Evolutionary conservation across 176 grass and related monocot genomes (phyloP).

Genomic region (Stipa capillata): DNA sequence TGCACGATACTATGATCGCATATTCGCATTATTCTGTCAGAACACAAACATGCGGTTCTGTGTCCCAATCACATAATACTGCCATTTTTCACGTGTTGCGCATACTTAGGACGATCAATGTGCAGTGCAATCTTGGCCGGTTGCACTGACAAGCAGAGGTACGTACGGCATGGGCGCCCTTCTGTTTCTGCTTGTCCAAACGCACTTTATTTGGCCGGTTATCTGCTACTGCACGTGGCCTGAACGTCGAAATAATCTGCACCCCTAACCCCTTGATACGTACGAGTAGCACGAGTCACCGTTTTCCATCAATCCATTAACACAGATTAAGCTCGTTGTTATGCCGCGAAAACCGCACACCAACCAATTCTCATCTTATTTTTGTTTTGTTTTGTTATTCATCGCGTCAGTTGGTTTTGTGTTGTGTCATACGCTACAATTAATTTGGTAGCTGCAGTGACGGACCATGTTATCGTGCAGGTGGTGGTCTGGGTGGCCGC

Average conservation of each 20-base stretch:
- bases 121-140: background rate
- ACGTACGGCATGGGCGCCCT: too few species aligned
- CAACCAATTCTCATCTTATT: too few species aligned
- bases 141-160: too few species aligned
- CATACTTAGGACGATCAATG: background rate
- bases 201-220: background rate
- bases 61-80: background rate
- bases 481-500: constrained; percentile 66
- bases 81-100: background rate
- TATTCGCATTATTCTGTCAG: background rate
- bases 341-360: too few species aligned
- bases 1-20: background rate
- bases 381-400: too few species aligned
- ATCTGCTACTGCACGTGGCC: background rate
- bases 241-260: background rate
- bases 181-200: constrained; percentile 6
- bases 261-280: background rate
- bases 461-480: constrained; percentile 3
- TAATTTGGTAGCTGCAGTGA: background rate
- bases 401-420: too few species aligned
- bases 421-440: background rate
- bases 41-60: background rate
- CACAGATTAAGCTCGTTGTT: too few species aligned
- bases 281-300: background rate
- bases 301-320: background rate